Base-by-base conservation (phyloP, 805 yeast species). In the Wilhelminamyces savonicus region DNA sequence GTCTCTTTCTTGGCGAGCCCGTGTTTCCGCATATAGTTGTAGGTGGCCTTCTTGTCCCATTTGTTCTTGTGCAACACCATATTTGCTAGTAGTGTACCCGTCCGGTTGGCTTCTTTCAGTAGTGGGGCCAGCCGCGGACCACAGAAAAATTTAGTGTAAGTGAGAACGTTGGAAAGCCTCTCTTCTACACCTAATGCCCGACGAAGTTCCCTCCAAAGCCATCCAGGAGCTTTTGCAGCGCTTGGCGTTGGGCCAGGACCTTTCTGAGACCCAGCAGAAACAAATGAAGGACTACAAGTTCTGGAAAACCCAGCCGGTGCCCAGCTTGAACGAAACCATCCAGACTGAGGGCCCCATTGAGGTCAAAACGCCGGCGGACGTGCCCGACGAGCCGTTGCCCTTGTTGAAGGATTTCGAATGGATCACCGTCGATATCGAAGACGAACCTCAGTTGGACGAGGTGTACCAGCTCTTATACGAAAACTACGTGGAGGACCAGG, bases 281-380 rank as follows among this genome's bases (percentile, higher is more conserved):
- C 73, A 78, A 14, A 86, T 87, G 83, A 77, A 82, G 30, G 94
- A 88, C 50, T 85, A 88, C 65, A 85, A 83, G 61, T 92, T 92
- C 60, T 92, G 98, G 98, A 84, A 82, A 49, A 92, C 98, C 2
- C 98, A 92, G 59, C 98, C 98, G 0, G 97, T 92, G 13, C 73
- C 87, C 7, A 67, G 66, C 18, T 76, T 88, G 39, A 83, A 83
- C 50, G 92, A 81, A 47, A 53, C 63, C 25, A 66, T 81, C 26
- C 67, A 60, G 5, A 54, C 64, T 8, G 95, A 86, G 48, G 96
- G 96, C 0, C 90, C 94, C 6, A 85, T 88, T 40, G 94, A 87
- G 44, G 28, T 46, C 6, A 85, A 84, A 50, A 76, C 76, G 0
- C 78, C 88, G 2, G 82, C 57, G 4, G 87, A 87, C 35, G 72